A percentile compares a stretch with the other conserved stretches of the same genome.
Evolutionary conservation across 371 early-diverging fungal genomes (phyloP).

Genomic region (Mortierella sp.): DNA sequence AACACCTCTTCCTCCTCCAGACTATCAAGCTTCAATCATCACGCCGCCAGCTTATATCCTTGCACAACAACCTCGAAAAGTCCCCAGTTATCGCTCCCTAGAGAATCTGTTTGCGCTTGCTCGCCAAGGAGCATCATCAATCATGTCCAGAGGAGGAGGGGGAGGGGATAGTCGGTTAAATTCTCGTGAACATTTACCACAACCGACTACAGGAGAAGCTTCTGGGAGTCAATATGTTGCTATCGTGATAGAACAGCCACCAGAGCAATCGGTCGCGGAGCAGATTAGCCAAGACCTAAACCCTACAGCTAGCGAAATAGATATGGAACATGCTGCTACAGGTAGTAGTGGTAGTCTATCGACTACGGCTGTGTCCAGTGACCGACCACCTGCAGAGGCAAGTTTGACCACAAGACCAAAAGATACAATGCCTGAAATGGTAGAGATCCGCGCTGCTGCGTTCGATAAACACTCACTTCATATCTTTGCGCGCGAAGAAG

Average conservation of each 20-base stretch:
- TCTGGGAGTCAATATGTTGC: not conserved
- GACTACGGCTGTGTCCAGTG: too few species aligned
- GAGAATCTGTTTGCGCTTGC: conserved; percentile 25
- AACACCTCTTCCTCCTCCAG: conserved; percentile 14
- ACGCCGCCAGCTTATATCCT: conserved; percentile 27
- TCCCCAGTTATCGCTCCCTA: conserved; percentile 19
- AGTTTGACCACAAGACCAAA: not conserved
- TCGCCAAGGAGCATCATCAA: not conserved
- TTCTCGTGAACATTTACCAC: conserved; percentile 5
- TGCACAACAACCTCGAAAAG: conserved; percentile 24
- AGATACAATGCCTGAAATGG: conserved; percentile 10
- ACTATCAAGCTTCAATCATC: conserved; percentile 27
- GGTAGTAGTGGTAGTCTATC: too few species aligned
- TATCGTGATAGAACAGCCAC: not conserved
- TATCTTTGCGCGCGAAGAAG: not conserved
- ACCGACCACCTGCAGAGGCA: too few species aligned
- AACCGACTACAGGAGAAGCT: not conserved
- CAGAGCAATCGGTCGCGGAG: too few species aligned
- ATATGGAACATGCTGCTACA: too few species aligned
- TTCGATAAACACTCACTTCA: too few species aligned
- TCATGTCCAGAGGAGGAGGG: not conserved
- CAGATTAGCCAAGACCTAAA: too few species aligned
- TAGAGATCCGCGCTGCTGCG: not conserved
- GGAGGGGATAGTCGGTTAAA: not conserved
- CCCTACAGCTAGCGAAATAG: too few species aligned